These are phyloP conservation scores for Medicago arabica DNA, from an alignment of 306 rosid genomes.

Conservation along the genomic window DNA sequence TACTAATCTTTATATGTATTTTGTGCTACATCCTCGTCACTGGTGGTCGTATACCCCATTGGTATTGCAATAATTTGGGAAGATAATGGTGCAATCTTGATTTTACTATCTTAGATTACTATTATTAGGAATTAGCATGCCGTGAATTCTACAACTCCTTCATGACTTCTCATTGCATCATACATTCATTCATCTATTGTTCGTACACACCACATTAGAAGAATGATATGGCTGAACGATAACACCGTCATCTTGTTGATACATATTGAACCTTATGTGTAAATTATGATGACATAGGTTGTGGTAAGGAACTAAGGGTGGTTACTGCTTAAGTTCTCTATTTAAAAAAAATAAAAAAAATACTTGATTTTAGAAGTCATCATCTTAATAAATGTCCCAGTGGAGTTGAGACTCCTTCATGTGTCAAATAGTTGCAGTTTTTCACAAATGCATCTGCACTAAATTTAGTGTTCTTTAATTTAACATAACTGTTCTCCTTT, in stretches of 20 bases:
- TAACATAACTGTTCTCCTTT: conserved; percentile 31
- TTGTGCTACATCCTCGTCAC: not conserved
- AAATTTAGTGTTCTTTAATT: not conserved
- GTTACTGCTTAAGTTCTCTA: not conserved
- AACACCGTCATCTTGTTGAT: not conserved
- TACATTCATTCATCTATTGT: not conserved
- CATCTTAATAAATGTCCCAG: not conserved
- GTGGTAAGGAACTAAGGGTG: not conserved
- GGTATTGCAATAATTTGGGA: not conserved
- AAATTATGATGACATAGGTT: not conserved
- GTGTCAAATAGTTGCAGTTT: not conserved
- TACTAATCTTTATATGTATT: conserved; percentile 1
- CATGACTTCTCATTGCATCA: not conserved
- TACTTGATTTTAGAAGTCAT: not conserved
- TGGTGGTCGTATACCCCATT: no score
- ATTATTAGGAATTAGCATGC: not conserved
- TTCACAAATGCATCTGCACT: not conserved
- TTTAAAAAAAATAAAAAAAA: no score
- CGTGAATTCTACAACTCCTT: not conserved
- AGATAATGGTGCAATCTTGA: not conserved
- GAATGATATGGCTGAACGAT: not conserved
- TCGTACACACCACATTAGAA: not conserved
- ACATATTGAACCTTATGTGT: not conserved
- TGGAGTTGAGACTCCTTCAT: not conserved
- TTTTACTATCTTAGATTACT: not conserved